These are phyloP conservation scores for Cryptosporidium muris DNA, from an alignment of 169 alveolate genomes.

Conservation along the genomic window DNA sequence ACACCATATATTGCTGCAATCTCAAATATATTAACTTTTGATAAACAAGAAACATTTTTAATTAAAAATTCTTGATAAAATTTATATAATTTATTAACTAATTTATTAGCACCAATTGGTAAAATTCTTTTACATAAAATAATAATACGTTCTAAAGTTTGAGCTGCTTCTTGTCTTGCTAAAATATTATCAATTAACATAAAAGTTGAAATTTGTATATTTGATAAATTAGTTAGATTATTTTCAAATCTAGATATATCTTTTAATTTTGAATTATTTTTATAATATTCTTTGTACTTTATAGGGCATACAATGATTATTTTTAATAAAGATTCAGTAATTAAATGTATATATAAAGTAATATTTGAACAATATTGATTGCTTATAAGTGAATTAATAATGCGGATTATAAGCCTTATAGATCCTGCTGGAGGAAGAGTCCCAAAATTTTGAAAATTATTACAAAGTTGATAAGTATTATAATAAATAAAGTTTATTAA, in stretches of 20 bases:
- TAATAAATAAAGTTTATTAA: constrained; percentile 20
- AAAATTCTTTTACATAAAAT: not conserved
- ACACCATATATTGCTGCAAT: constrained; percentile 59
- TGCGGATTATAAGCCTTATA: constrained; percentile 15
- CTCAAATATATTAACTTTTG: constrained; percentile 25
- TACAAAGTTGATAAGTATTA: constrained; percentile 15
- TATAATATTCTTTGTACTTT: not conserved
- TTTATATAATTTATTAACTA: not conserved
- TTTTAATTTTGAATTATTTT: too few species aligned
- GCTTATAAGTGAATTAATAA: constrained; percentile 13
- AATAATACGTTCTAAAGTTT: constrained; percentile 22
- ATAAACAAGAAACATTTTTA: not conserved
- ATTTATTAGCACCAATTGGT: constrained; percentile 28
- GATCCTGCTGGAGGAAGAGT: constrained; percentile 32
- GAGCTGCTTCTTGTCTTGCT: constrained; percentile 50
- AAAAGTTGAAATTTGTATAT: not conserved
- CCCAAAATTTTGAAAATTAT: constrained; percentile 19
- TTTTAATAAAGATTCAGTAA: constrained; percentile 40
- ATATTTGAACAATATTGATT: constrained; percentile 38
- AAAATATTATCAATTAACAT: constrained; percentile 27
- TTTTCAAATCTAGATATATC: not conserved
- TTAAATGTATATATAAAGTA: constrained; percentile 27
- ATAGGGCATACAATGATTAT: constrained; percentile 35
- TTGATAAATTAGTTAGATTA: not conserved
- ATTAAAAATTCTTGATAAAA: constrained; percentile 13